These are phyloP conservation scores for Calycina marina DNA, from an alignment of 2,329 filamentous ascomycete genomes.

Conservation along the genomic window DNA sequence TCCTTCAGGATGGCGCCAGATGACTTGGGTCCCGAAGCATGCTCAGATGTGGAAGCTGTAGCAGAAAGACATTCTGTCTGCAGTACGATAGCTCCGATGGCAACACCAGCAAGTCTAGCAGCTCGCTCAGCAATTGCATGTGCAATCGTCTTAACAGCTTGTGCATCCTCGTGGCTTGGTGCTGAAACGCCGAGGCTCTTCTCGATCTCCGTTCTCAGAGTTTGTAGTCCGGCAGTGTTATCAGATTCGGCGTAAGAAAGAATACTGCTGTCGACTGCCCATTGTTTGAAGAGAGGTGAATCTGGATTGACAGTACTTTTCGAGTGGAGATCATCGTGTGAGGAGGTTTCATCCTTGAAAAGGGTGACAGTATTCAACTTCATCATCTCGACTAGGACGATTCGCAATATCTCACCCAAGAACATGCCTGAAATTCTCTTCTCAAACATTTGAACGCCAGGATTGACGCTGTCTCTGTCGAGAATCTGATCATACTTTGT, in stretches of 20 bases:
- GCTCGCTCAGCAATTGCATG: slow-evolving; percentile 78
- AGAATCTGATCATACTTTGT: slow-evolving; percentile 71
- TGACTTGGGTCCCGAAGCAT: slow-evolving; percentile 11
- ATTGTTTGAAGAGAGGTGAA: slow-evolving; percentile 59
- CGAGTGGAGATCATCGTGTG: slow-evolving; percentile 51
- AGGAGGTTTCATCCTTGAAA: slow-evolving; percentile 64
- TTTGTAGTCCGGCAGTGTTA: slow-evolving; percentile 53
- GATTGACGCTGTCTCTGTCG: slow-evolving; percentile 72
- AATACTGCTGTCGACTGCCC: slow-evolving; percentile 85
- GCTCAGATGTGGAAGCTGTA: slow-evolving; percentile 2
- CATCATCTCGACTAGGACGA: slow-evolving; percentile 59
- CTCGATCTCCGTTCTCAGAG: slow-evolving; percentile 65
- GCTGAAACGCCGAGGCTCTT: slow-evolving; percentile 62
- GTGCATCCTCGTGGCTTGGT: slow-evolving; percentile 68
- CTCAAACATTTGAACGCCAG: slow-evolving; percentile 96
- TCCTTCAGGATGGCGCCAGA: slow-evolving; percentile 15
- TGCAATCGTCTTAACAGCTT: slow-evolving; percentile 72
- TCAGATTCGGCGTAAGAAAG: slow-evolving; percentile 80
- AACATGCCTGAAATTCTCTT: slow-evolving; percentile 99
- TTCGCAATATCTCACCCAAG: slow-evolving; percentile 79
- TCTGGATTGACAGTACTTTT: slow-evolving; percentile 53
- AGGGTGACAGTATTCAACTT: slow-evolving; percentile 51
- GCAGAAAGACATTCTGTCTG: slow-evolving; percentile 58
- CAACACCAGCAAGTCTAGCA: slow-evolving; percentile 74
- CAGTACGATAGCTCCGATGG: slow-evolving; percentile 72